These are phyloP conservation scores for Pseudocercospora crystallina DNA, from an alignment of 2,329 filamentous ascomycete genomes.

Conservation along the genomic window DNA sequence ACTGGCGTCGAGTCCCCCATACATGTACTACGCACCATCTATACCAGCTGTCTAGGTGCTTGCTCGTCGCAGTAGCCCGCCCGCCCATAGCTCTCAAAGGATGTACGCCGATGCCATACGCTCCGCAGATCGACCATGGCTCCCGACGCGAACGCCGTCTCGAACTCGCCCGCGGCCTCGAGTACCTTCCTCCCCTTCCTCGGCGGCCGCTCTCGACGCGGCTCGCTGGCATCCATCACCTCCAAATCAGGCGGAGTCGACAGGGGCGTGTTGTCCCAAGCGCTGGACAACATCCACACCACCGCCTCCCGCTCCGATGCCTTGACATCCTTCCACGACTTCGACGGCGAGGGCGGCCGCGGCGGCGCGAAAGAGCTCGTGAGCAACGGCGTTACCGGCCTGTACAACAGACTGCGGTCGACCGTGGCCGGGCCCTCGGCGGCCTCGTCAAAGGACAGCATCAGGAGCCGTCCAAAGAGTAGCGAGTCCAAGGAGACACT, in stretches of 20 bases:
- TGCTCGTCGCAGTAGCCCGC: too few species aligned
- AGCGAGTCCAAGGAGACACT: slow-evolving; percentile 25
- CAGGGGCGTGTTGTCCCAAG: slow-evolving; percentile 71
- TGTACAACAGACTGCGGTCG: slow-evolving; percentile 77
- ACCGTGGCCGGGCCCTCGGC: slow-evolving; percentile 29
- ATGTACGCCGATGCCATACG: background rate
- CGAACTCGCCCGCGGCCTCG: slow-evolving; percentile 29
- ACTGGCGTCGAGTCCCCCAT: too few species aligned
- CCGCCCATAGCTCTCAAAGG: too few species aligned
- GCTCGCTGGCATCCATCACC: slow-evolving; percentile 40
- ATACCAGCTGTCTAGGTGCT: too few species aligned
- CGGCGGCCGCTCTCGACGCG: slow-evolving; percentile 35
- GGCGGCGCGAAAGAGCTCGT: slow-evolving; percentile 38
- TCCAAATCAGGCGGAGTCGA: slow-evolving; percentile 50
- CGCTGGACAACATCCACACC: slow-evolving; percentile 83
- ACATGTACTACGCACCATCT: too few species aligned
- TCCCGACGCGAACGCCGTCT: slow-evolving; percentile 20
- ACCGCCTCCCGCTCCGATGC: slow-evolving; percentile 81
- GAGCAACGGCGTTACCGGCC: slow-evolving; percentile 63
- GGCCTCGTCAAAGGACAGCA: slow-evolving; percentile 1
- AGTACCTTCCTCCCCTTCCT: slow-evolving; percentile 33
- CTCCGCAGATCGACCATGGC: slow-evolving; percentile 21
- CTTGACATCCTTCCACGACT: slow-evolving; percentile 92
- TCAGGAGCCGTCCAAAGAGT: slow-evolving; percentile 29
- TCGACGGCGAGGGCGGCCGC: slow-evolving; percentile 66